A percentile compares a stretch with the other conserved stretches of the same genome.
phyloP scores from a whole-genome alignment of 2,329 filamentous ascomycete genomes.

The Alternaria sp. region DNA sequence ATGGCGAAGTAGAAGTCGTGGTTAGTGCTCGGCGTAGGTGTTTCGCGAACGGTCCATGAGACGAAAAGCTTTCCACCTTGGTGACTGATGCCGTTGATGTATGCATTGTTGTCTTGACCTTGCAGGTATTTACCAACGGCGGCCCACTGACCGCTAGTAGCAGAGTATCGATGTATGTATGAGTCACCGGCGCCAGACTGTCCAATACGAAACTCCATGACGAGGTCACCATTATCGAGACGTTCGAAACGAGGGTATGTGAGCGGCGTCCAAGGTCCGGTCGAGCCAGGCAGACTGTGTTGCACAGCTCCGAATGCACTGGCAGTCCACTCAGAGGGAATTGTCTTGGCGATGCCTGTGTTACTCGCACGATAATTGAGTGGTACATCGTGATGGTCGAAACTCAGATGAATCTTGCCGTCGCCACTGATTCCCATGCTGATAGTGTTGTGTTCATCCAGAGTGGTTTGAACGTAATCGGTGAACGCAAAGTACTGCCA shows the following conservation, averaged over 20 bases:
- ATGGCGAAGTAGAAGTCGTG: conserved; percentile 61
- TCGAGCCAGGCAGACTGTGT: conserved; percentile 43
- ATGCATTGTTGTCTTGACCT: conserved; percentile 60
- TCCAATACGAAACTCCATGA: conserved; percentile 62
- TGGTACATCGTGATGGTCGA: conserved; percentile 59
- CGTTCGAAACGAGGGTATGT: conserved; percentile 62
- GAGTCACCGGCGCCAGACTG: conserved; percentile 61
- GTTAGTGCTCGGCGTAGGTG: conserved; percentile 59
- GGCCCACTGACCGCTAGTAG: conserved; percentile 49
- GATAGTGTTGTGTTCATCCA: conserved; percentile 64
- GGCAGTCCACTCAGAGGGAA: conserved; percentile 41
- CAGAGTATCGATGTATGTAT: conserved; percentile 58
- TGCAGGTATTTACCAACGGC: conserved; percentile 56
- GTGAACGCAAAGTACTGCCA: conserved; percentile 61
- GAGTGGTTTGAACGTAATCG: conserved; percentile 60
- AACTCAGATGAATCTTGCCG: conserved; percentile 63
- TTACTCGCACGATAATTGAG: conserved; percentile 49
- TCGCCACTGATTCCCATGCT: conserved; percentile 63
- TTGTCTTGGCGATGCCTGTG: conserved; percentile 42
- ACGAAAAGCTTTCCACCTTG: conserved; percentile 52
- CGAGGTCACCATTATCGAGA: conserved; percentile 51
- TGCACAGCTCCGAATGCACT: conserved; percentile 41
- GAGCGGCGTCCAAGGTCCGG: conserved; percentile 50
- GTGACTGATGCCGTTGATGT: conserved; percentile 60
- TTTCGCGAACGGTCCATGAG: conserved; percentile 62